Base-by-base conservation (phyloP, 176 grass and related monocot genomes). In the Pontederia crassipes region DNA sequence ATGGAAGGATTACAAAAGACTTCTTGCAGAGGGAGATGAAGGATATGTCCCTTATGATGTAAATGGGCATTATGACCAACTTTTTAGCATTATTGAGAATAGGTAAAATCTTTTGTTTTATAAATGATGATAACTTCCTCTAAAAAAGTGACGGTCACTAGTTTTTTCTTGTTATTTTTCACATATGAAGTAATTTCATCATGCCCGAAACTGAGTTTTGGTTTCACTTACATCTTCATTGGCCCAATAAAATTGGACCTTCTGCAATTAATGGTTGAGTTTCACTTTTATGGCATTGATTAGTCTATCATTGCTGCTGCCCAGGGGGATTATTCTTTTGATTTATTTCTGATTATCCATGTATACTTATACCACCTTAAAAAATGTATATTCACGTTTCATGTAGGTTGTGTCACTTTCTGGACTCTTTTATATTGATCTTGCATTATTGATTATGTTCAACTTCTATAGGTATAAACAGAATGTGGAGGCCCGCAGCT, bases 21-120 rank as follows among this genome's bases (percentile, higher is more conserved):
- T 50, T 54, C 92, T 96, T 80, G 86, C 70, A 76, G 58, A 61
- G 65, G 78, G 77, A 80, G 73, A 60, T 46, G 74, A 65, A 75
- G 71, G 84, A 75, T 96, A 82, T 80, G 92, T 96, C 13, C 86
- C 86, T 77, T 96, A 96, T 59, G 83, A 96, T 80, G 62, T 90
- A 56, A 77, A 81, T 47, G 86, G 86, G 66, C 51, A 74, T 46
- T 96, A 96, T 73, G 78, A 81, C 8, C 70, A 87, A 49, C 73
- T 96, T 57, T 96, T 96, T 79, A 75, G 27, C 64, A 88, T 82
- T 66, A 82, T 96, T 67, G 81, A 96, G 72, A 48, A 96, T 82
- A 90, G 92, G 92, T 85, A 75, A 29, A 8, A 27, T 55, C 20
- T 18, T 20, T 16, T 8, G 13, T 40, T 56, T 14, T 12, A 55